Evolutionary conservation across 352 stramenopile species (phyloP), one percentile per base, ranked within the genome.

Genomic region (Pythium aphanidermatum): DNA sequence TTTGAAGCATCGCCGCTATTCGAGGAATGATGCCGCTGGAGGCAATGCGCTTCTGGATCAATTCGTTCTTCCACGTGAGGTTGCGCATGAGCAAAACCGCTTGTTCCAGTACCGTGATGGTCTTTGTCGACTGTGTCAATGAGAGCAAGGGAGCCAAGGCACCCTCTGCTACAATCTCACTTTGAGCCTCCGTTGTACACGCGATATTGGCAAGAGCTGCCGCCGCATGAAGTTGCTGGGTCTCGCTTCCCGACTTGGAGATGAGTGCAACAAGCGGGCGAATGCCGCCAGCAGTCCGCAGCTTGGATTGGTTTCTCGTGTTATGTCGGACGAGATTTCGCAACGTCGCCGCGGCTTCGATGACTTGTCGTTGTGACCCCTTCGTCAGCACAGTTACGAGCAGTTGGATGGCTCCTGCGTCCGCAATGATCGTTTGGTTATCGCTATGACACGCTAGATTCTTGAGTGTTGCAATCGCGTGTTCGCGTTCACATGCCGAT

Each of bases 381-480:
- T 47, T 42, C 2, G 23, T 28, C 4, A 59, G 14, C 3, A 59
- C 29, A 11, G 35, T 34, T 7, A 59, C 29, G 19, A 59, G 38
- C 28, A 53, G 3, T 3, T 34, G 51, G 10, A 59, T 53, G 8
- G 36, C 43, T 8, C 43, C 43, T 4, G 35, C 37, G 1, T 23
- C 17, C 13, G 42, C 29, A 28, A 59, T 53, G 0, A 25, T 8
- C 2, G 43, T 31, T 29, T 59, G 42, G 51, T 53, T 53, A 3
- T 59, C 51, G 24, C 7, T 39, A 24, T 44, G 49, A 19, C 51
- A 59, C 5, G 51, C 26, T 11, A 59, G 14, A 20, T 59, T 59
- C 51, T 59, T 59, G 12, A 59, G 29, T 26, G 51, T 53, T 12
- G 51, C 42, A 14, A 59, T 46, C 0, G 51, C 51, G 23, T 59